These are phyloP conservation scores for Aspergillus puulaauensis DNA, from an alignment of 2,329 filamentous ascomycete species.

Conservation along the genomic window DNA sequence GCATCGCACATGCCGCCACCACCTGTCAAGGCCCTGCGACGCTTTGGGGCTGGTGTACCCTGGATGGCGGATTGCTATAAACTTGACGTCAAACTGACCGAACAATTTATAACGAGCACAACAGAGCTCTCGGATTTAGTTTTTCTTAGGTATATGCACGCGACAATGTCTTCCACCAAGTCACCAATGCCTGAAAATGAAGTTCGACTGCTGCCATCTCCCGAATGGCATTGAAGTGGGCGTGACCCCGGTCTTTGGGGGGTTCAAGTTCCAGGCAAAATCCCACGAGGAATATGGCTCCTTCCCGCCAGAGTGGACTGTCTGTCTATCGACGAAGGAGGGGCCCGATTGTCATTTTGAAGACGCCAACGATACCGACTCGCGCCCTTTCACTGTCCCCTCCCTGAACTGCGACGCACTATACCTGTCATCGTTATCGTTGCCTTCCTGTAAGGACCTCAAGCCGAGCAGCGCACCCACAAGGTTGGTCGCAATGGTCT, in stretches of 20 bases:
- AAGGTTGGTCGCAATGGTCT: slow-evolving; percentile 1
- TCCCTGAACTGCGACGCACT: slow-evolving; percentile 28
- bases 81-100: slow-evolving; percentile 3
- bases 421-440: slow-evolving; percentile 27
- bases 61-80: background rate
- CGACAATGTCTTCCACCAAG: background rate
- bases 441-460: slow-evolving; percentile 23
- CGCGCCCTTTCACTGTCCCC: background rate
- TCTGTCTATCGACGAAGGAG: background rate
- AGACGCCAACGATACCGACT: slow-evolving; percentile 12
- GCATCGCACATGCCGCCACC: background rate
- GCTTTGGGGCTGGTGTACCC: background rate
- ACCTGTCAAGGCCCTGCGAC: background rate
- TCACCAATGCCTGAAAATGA: background rate
- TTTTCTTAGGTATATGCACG: no score
- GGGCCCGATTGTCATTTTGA: background rate
- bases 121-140: background rate
- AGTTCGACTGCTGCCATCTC: background rate
- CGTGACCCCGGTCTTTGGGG: background rate
- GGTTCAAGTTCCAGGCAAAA: slow-evolving; percentile 1
- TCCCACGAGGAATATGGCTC: background rate
- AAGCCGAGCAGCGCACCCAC: slow-evolving; percentile 18
- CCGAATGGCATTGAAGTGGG: slow-evolving; percentile 3
- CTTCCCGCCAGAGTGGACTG: slow-evolving; percentile 2
- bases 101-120: background rate